Evolutionary conservation across 257 asterid species (phyloP).

Genomic region (Avicennia marina): DNA sequence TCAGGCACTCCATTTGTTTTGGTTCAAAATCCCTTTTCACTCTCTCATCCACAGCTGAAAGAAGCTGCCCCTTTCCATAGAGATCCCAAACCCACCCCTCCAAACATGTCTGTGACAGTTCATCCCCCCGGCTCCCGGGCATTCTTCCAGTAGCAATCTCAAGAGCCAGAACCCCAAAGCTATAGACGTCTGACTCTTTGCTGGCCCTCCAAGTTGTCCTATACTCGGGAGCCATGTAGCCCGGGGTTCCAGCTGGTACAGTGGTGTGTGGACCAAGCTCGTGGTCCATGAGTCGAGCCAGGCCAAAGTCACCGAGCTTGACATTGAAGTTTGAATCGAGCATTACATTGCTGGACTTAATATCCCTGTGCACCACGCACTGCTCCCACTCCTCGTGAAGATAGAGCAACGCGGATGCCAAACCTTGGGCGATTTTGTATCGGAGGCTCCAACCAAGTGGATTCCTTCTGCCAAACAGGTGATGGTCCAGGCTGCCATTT

Average conservation of each 20-base stretch:
- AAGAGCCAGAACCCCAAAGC: constrained; percentile 30
- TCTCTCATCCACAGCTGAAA: constrained; percentile 19
- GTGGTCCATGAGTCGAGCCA: constrained; percentile 25
- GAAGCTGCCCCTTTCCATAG: constrained; percentile 18
- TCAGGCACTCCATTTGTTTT: constrained; percentile 14
- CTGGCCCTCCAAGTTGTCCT: constrained; percentile 23
- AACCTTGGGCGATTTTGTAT: constrained; percentile 21
- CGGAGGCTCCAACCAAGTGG: constrained; percentile 9
- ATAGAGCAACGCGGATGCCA: constrained; percentile 28
- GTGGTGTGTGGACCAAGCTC: constrained; percentile 24
- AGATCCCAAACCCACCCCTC: constrained; percentile 27
- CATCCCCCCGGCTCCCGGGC: neutral
- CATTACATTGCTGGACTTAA: constrained; percentile 32
- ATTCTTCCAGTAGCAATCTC: constrained; percentile 31
- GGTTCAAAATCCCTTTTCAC: neutral
- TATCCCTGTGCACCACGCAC: constrained; percentile 32
- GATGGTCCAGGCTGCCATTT: constrained; percentile 28
- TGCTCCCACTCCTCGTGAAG: constrained; percentile 35
- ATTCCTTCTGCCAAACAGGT: constrained; percentile 15
- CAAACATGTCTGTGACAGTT: neutral
- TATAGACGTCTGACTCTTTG: constrained; percentile 31
- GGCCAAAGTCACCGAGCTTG: constrained; percentile 32
- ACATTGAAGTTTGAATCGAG: constrained; percentile 29
- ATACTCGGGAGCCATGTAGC: constrained; percentile 31
- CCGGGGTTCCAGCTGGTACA: constrained; percentile 24